phyloP scores from a whole-genome alignment of 352 stramenopile genomes.

The Globisporangium acanthophoron region DNA sequence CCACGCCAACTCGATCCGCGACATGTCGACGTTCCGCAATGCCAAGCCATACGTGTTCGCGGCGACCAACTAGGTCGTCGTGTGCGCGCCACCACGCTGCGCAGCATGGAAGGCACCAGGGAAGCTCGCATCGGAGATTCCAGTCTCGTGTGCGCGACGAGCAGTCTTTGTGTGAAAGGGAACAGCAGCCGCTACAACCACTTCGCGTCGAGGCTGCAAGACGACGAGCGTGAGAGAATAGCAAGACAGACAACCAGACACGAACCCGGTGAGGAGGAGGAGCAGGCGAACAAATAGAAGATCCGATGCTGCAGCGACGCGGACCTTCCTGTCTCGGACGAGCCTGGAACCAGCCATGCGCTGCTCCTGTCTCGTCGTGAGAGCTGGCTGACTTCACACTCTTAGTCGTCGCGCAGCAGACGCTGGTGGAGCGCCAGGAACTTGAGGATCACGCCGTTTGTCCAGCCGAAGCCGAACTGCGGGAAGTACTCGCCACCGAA shows the following conservation, averaged over 20 bases:
- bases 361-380: neutral
- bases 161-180: too few species aligned
- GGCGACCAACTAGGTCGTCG: constrained; percentile 37
- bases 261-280: neutral
- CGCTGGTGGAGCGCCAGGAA: constrained; percentile 77
- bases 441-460: constrained; percentile 80
- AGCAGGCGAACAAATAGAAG: constrained; percentile 4
- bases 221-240: neutral
- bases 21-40: constrained; percentile 93
- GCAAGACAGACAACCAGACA: neutral
- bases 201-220: neutral
- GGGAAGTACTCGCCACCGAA: constrained; percentile 85
- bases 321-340: too few species aligned
- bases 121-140: neutral
- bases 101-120: neutral
- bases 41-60: constrained; percentile 90
- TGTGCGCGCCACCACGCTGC: neutral
- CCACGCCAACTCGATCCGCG: constrained; percentile 88
- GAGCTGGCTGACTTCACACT: neutral
- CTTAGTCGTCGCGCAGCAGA: constrained; percentile 28
- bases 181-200: neutral
- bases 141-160: neutral
- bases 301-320: constrained; percentile 1
- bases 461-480: constrained; percentile 71
- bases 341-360: neutral